Evolutionary conservation across 2,329 filamentous ascomycete species (phyloP), one percentile per base, ranked within the genome.

Genomic region (Trichoderma sp.): DNA sequence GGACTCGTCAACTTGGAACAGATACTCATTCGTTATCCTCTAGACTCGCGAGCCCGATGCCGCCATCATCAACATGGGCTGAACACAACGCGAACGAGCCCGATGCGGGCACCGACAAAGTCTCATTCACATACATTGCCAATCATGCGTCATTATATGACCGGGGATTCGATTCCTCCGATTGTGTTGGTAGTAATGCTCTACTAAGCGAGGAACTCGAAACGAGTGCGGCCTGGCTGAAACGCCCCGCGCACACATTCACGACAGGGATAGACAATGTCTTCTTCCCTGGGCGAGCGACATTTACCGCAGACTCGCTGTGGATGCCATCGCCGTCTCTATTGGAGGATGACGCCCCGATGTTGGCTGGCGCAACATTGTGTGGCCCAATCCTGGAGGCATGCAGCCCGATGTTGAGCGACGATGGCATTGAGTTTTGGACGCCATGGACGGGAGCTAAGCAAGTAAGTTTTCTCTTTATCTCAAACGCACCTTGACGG

Each of bases 11-110:
- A 33, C 55, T 49, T 35, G 43, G 63, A 67, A 67, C 40, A 67
- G 63, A 58, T 67, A 37, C 63, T 67, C 16, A 67, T 67, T 55
- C 55, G 24, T 33, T 57, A 35, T 67, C 55, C 40, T 59, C 40
- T 57, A 67, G 63, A 59, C 63, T 47, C 63, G 63, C 35, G 53
- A 47, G 63, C 63, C 63, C 55, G 52, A 33, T 19, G 49, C 52
- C 16, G 49, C 52, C 21, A 31, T 65, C 62, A 33, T 52, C 63
- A 67, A 10, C 21, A 59, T 49, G 63, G 63, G 63, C 31, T 67
- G 63, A 67, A 55, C 27, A 40, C 7, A 19, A 37, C 27, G 13
- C 49, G n/a, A 27, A 33, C 55, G 53, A 31, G 40, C 55, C 53
- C n/a, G 40, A 35, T 8, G 11, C 55, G 19, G 37, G 37, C 40